Conservation (phyloP, 495 filamentous ascomycete genomes). For the Collariella sp. region DNA sequence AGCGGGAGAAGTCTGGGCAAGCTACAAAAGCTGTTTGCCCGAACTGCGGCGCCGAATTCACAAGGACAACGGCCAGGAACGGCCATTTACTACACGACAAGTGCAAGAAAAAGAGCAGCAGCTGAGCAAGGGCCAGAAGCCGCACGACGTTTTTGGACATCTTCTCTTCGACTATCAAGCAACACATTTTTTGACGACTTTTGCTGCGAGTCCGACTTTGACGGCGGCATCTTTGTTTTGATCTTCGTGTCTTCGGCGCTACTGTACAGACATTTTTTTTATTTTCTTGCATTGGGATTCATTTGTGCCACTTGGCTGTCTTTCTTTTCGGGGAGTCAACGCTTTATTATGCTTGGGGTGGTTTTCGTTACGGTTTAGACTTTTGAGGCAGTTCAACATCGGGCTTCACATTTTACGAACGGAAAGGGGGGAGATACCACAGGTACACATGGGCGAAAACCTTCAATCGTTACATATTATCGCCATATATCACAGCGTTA, state of each 20-base stretch:
- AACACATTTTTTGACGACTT: too few species aligned
- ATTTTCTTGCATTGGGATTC: too few species aligned
- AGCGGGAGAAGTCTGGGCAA: conserved; percentile 87
- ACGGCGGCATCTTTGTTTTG: neutral
- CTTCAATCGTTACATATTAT: neutral
- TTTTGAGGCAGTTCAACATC: neutral
- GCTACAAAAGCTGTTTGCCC: conserved; percentile 80
- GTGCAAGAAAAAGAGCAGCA: conserved; percentile 57
- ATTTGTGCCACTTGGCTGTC: too few species aligned
- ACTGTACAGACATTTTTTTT: neutral
- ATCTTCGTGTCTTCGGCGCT: neutral
- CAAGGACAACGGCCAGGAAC: conserved; percentile 81
- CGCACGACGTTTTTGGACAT: too few species aligned
- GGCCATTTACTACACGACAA: conserved; percentile 85
- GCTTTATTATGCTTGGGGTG: neutral
- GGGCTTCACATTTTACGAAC: neutral
- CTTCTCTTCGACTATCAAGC: too few species aligned
- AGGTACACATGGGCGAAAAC: conserved; percentile 5
- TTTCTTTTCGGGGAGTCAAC: neutral
- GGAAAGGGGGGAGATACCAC: conserved; percentile 3
- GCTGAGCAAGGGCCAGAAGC: neutral
- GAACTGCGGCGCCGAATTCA: conserved; percentile 84
- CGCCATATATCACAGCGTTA: neutral
- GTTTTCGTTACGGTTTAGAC: neutral
- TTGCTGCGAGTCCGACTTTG: too few species aligned